phyloP scores from a whole-genome alignment of 176 grass and related monocot genomes.

The Canna indica region DNA sequence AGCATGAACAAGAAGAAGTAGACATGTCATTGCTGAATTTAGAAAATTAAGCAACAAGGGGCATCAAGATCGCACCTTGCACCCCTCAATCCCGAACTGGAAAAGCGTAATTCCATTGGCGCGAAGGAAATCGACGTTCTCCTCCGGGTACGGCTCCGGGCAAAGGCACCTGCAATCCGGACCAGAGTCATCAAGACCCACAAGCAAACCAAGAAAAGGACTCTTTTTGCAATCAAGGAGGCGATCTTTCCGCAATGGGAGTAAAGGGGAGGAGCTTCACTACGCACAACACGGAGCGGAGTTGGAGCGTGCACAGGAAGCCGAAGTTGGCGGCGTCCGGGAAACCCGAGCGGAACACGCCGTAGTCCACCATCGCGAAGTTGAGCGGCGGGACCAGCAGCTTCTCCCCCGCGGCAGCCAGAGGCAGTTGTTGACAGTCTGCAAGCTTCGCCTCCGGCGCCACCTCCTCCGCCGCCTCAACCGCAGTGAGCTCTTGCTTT shows the following conservation, averaged over 20 bases:
- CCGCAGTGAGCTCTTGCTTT: neutral
- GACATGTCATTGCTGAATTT: too few relatives aligned
- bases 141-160: constrained; percentile 71
- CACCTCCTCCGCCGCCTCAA: neutral
- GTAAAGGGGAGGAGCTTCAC: neutral
- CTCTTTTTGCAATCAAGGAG: neutral
- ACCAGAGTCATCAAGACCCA: neutral
- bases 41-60: too few relatives aligned
- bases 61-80: constrained; percentile 42
- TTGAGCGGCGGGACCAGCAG: constrained; percentile 66
- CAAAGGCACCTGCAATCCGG: constrained; percentile 47
- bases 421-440: neutral
- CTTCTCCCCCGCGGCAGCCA: constrained; percentile 1
- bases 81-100: constrained; percentile 76
- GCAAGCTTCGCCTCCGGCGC: neutral
- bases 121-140: constrained; percentile 54
- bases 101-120: constrained; percentile 56
- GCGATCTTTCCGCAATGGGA: neutral
- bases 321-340: constrained; percentile 58
- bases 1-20: neutral
- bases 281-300: constrained; percentile 66
- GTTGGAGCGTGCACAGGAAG: constrained; percentile 51
- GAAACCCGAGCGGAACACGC: constrained; percentile 72
- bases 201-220: neutral
- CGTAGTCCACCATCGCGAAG: constrained; percentile 81